Percentiles rank a stretch among this genome's conserved stretches.
Conservation (phyloP, 805 yeast species). For the Myxozyma melibiosi region DNA sequence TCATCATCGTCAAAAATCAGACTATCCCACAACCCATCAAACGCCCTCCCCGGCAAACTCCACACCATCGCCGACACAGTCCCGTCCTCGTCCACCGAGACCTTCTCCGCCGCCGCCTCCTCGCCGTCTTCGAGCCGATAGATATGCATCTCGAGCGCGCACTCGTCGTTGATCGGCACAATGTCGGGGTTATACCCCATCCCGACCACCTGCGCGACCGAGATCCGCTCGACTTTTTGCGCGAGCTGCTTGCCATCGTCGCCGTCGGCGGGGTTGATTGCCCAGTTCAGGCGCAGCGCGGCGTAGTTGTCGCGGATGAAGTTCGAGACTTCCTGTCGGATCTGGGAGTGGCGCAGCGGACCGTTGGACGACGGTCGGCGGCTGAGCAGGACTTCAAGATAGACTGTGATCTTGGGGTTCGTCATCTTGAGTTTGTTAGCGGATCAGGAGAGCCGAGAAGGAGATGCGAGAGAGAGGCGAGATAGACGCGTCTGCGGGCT, state of each 20-base stretch:
- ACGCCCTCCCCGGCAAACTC: conserved; percentile 40
- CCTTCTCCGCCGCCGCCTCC: background rate
- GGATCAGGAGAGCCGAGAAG: too few species aligned
- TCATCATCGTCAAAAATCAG: conserved; percentile 40
- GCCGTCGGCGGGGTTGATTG: conserved; percentile 2
- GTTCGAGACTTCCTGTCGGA: conserved; percentile 4
- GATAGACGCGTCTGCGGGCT: too few species aligned
- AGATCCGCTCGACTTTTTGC: conserved; percentile 16
- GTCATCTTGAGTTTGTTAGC: too few species aligned
- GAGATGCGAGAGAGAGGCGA: too few species aligned
- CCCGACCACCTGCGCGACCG: conserved; percentile 26
- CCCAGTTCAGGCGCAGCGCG: conserved; percentile 19
- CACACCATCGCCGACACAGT: conserved; percentile 22
- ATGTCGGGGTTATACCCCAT: conserved; percentile 15
- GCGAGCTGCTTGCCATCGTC: conserved; percentile 8
- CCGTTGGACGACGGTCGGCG: background rate
- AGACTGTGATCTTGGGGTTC: conserved; percentile 1
- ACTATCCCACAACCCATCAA: conserved; percentile 45
- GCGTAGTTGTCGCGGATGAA: conserved; percentile 26
- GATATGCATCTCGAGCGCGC: conserved; percentile 24
- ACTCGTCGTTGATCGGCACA: conserved; percentile 5
- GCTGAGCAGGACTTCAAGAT: conserved; percentile 19
- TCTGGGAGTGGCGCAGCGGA: background rate
- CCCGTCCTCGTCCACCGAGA: too few species aligned
- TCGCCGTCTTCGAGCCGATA: conserved; percentile 13